phyloP scores from a whole-genome alignment of 129 eudicot genomes.

The Apium graveolens region DNA sequence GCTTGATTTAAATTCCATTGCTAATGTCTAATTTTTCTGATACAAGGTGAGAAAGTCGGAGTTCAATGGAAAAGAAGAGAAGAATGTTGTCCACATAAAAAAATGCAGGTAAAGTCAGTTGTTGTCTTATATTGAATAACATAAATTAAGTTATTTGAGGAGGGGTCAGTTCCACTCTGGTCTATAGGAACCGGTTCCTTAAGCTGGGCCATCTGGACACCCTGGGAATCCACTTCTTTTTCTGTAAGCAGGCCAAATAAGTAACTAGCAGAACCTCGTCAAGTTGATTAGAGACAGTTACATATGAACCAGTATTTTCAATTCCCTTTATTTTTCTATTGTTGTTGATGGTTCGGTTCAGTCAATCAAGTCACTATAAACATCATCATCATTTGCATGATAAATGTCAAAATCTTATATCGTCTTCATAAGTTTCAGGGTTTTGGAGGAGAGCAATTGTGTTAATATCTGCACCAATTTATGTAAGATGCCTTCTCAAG shows the following conservation, averaged over 20 bases:
- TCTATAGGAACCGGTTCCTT: not conserved
- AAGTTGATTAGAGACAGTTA: not conserved
- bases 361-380: not conserved
- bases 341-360: not conserved
- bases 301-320: not conserved
- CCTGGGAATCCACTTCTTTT: not conserved
- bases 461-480: slow-evolving; percentile 95
- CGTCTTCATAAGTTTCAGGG: slow-evolving; percentile 32
- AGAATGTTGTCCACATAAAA: slow-evolving; percentile 57
- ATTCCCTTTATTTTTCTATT: not conserved
- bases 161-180: not conserved
- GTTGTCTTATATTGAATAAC: not conserved
- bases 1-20: not conserved
- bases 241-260: slow-evolving; percentile 3
- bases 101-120: slow-evolving; percentile 71
- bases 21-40: not conserved
- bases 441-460: slow-evolving; percentile 73
- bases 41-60: slow-evolving; percentile 69
- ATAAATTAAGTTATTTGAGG: not conserved
- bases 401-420: slow-evolving; percentile 7
- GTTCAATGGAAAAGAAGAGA: slow-evolving; percentile 63
- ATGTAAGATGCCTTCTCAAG: slow-evolving; percentile 87
- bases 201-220: not conserved
- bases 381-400: slow-evolving; percentile 6
- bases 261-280: not conserved